Base-by-base conservation (phyloP, 2,329 filamentous ascomycete species). In the Ophiognomonia clavigignenti-juglandacearum region DNA sequence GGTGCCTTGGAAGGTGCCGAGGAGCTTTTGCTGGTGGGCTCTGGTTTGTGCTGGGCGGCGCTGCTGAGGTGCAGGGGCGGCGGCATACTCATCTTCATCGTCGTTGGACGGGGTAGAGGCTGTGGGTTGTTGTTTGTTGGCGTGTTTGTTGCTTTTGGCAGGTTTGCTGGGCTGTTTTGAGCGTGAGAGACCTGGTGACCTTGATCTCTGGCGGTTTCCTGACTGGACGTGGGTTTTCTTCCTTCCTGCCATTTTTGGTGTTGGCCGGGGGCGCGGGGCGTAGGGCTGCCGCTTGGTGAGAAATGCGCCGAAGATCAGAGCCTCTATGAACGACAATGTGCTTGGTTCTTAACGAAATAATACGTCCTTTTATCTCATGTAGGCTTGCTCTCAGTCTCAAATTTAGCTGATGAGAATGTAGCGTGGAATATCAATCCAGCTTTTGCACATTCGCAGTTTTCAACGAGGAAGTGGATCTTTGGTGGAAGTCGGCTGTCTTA, bases 1-100 rank as follows among this genome's bases (percentile, higher is more conserved):
- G 1, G 86, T 73, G 51, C 77, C 68, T 48, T 75, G 74, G 68
- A 95, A 96, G 52, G 89, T 71, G 57, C 89, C 75, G 39, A 96
- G 72, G 19, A 93, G 50, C 16, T 42, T 45, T 19, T 48, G 49
- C 20, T 51, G 45, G 37, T 44, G 41, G 13, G 27, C 26, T 19
- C 6, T 43, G 35, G 26, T 29, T 19, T 35, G 39, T 11, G 18
- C 23, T 6, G 22, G 26, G 18, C 10, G 8, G 5, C 6, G 9
- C 32, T 34, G 32, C 24, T 16, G 16, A 13, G 13, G 24, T n/a
- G 13, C 10, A 20, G 35, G 38, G 20, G 4, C 20, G 13, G 20
- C 35, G 18, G 36, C 18, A 4, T 32, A 6, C 18, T 22, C 4
- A 24, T 9, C 16, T 27, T 39, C 10, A 20, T 7, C n/a, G 23